Base-by-base conservation (phyloP, 2,329 filamentous ascomycete genomes). In the Arthrinium phaeospermum region DNA sequence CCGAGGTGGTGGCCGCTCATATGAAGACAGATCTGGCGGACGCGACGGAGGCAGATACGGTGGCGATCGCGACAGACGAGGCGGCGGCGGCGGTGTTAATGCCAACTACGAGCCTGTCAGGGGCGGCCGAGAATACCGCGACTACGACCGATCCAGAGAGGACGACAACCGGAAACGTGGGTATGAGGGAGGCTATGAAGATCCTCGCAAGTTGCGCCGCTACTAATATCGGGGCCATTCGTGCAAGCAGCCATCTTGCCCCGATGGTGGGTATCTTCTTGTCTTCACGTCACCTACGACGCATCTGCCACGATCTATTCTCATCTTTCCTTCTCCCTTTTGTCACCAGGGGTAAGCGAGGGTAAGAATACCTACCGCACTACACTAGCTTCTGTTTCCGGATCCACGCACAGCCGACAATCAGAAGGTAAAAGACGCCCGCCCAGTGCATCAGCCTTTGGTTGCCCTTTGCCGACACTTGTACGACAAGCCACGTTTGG, bases 61-160 rank as follows among this genome's bases (percentile, higher is more conserved):
- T 73, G 79, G 77, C 73, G 79, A 81, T 71, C 79, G 79, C 73
- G 79, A 81, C 67, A 76, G 79, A 74, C 79, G 80, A 72, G 79
- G 80, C 71, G 80, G 81, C 46, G 75, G 76, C 67, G 72, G 76
- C 12, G 81, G 85, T 61, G 92, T 90, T 72, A 93, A 93, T 76
- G 93, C 93, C 85, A 96, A 97, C 84, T 92, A 93, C 83, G 94
- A 97, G 81, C 94, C 94, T 74, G 90, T 96, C 80, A 91, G 93
- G 79, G 90, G 91, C 73, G 81, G 80, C 70, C 84, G 91, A 78
- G 90, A 92, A 77, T 88, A 89, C 82, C 86, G 82, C 82, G 87
- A 78, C 82, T 81, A 74, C 80, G 89, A 91, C 80, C 83, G 87
- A 75, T 86, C 86, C 71, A 84, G 87, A 74, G 88, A 90, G 70